Evolutionary conservation across 495 filamentous ascomycete species (phyloP).

Genomic region (Annulohypoxylon moriforme): DNA sequence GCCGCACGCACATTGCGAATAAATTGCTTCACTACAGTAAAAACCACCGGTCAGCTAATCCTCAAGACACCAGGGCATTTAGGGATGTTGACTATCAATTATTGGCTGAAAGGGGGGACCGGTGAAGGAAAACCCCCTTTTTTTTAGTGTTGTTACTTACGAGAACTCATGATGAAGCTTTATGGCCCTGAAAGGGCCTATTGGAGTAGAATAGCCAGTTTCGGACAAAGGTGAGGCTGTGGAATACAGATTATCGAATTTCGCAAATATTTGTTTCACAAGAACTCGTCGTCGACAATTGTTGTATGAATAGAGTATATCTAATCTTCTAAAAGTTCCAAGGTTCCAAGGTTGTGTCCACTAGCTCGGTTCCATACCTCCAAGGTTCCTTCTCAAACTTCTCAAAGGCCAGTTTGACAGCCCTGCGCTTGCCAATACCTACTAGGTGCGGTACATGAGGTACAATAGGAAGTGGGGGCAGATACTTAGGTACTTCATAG

Average conservation of each 20-base stretch:
- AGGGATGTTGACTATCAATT: not conserved
- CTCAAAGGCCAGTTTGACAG: conserved; percentile 20
- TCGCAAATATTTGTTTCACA: not conserved
- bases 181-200: conserved; percentile 57
- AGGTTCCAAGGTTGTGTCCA: not conserved
- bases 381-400: conserved; percentile 7
- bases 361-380: not conserved
- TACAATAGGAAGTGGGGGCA: not conserved
- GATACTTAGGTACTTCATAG: not conserved
- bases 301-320: not conserved
- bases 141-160: conserved; percentile 46
- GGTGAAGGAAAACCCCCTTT: not conserved
- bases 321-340: conserved; percentile 5
- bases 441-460: not conserved
- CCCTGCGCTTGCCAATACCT: not conserved
- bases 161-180: conserved; percentile 58
- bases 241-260: conserved; percentile 3
- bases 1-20: conserved; percentile 98
- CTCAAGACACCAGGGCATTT: not conserved
- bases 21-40: conserved; percentile 90
- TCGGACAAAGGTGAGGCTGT: conserved; percentile 19
- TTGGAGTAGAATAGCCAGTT: conserved; percentile 52
- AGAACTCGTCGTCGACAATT: not conserved
- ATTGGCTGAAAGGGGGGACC: conserved; percentile 8
- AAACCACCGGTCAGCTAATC: conserved; percentile 18